Conservation (phyloP, 495 filamentous ascomycete genomes). For the Annulohypoxylon nitens region DNA sequence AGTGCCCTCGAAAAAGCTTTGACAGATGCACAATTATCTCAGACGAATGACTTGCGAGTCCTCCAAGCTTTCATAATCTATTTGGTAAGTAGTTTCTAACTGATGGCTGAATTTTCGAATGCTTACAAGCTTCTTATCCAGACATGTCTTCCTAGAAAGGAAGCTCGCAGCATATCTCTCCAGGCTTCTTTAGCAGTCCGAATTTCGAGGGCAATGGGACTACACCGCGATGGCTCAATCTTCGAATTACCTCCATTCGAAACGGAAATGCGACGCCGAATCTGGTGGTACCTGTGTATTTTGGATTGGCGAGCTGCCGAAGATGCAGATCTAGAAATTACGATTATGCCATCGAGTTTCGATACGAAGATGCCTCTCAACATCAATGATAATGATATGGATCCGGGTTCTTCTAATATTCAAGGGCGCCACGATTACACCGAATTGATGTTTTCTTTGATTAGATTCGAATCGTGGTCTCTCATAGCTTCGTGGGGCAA, state of each 20-base stretch:
- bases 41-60: conserved; percentile 8
- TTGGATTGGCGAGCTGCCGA: conserved; percentile 3
- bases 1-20: conserved; percentile 7
- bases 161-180: not conserved
- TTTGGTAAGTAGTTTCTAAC: not conserved
- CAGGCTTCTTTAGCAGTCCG: not conserved
- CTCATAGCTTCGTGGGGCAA: not conserved
- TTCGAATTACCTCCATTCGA: conserved; percentile 6
- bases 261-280: not conserved
- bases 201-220: conserved; percentile 4
- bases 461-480: not conserved
- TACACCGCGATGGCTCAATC: not conserved
- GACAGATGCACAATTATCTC: not conserved
- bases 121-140: not conserved
- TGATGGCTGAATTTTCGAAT: not conserved
- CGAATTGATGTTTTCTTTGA: not conserved
- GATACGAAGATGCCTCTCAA: not conserved
- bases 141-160: conserved; percentile 13
- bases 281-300: conserved; percentile 2
- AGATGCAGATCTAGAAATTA: conserved; percentile 5
- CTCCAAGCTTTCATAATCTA: not conserved
- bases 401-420: not conserved
- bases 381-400: not conserved
- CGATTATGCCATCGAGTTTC: not conserved
- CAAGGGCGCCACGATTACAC: not conserved